phyloP scores from a whole-genome alignment of 2,329 filamentous ascomycete species.

The Aspergillus awamori region DNA sequence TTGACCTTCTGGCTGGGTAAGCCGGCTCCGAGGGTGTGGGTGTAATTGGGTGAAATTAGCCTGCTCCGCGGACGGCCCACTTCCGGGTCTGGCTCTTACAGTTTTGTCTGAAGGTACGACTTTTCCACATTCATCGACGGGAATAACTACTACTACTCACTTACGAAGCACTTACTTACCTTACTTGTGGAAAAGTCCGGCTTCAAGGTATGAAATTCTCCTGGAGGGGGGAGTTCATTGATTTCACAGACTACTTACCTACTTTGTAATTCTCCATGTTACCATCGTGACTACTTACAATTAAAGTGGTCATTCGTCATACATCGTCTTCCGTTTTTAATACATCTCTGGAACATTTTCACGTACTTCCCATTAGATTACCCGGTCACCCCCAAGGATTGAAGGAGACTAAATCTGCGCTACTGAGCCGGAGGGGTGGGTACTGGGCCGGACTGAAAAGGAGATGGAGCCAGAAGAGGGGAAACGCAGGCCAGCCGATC shows the following conservation, averaged over 20 bases:
- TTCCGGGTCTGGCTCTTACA: neutral
- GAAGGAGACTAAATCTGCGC: slow-evolving; percentile 15
- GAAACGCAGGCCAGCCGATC: slow-evolving; percentile 17
- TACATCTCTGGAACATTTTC: neutral
- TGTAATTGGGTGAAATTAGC: slow-evolving; percentile 5
- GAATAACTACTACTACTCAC: too few relatives aligned
- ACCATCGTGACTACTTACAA: too few relatives aligned
- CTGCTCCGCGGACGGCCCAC: slow-evolving; percentile 9
- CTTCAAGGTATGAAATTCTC: too few relatives aligned
- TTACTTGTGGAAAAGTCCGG: too few relatives aligned
- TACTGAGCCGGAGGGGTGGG: slow-evolving; percentile 26
- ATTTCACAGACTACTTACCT: too few relatives aligned
- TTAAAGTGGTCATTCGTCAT: neutral
- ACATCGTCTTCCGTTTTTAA: neutral
- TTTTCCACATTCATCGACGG: neutral
- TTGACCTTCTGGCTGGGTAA: neutral
- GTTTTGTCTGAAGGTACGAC: neutral
- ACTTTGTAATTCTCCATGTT: too few relatives aligned
- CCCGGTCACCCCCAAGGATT: neutral
- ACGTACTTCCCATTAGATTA: neutral
- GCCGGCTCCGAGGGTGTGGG: neutral
- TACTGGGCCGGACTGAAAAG: slow-evolving; percentile 18
- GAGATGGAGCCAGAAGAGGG: slow-evolving; percentile 9
- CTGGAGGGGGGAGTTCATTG: too few relatives aligned
- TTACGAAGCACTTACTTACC: too few relatives aligned